Conservation (phyloP, 371 early-diverging fungal genomes). For the Actinomucor elegans region DNA sequence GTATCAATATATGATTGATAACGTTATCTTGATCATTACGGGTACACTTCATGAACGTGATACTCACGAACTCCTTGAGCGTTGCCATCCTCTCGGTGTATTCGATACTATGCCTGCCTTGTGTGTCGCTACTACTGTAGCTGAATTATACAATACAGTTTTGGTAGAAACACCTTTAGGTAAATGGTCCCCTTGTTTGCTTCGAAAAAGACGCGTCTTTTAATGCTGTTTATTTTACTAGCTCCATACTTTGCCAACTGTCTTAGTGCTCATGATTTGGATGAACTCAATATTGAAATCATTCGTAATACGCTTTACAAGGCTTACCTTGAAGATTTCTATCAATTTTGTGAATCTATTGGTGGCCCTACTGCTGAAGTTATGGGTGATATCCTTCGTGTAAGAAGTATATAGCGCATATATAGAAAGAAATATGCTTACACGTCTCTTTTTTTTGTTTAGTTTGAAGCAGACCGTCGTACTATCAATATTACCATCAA, state of each 20-base stretch:
- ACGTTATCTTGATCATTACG: slow-evolving; percentile 95
- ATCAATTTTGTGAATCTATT: slow-evolving; percentile 80
- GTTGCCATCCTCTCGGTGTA: slow-evolving; percentile 95
- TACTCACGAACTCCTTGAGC: slow-evolving; percentile 93
- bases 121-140: slow-evolving; percentile 95
- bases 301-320: slow-evolving; percentile 98
- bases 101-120: slow-evolving; percentile 98
- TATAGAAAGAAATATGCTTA: background rate
- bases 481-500: slow-evolving; percentile 98
- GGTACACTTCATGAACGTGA: slow-evolving; percentile 98
- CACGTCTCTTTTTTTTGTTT: background rate
- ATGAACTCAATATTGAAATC: slow-evolving; percentile 98
- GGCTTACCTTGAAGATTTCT: slow-evolving; percentile 98
- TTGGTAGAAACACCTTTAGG: slow-evolving; percentile 96
- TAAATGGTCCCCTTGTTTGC: too few relatives aligned
- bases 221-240: slow-evolving; percentile 12
- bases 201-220: background rate
- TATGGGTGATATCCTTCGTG: slow-evolving; percentile 91
- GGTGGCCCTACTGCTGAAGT: slow-evolving; percentile 92
- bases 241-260: slow-evolving; percentile 98
- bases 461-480: slow-evolving; percentile 98
- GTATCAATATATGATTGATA: slow-evolving; percentile 99
- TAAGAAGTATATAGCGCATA: slow-evolving; percentile 22
- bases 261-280: slow-evolving; percentile 93
- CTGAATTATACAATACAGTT: slow-evolving; percentile 94